phyloP scores from a whole-genome alignment of 2,329 filamentous ascomycete species.

The Aspergillus tubingensis region DNA sequence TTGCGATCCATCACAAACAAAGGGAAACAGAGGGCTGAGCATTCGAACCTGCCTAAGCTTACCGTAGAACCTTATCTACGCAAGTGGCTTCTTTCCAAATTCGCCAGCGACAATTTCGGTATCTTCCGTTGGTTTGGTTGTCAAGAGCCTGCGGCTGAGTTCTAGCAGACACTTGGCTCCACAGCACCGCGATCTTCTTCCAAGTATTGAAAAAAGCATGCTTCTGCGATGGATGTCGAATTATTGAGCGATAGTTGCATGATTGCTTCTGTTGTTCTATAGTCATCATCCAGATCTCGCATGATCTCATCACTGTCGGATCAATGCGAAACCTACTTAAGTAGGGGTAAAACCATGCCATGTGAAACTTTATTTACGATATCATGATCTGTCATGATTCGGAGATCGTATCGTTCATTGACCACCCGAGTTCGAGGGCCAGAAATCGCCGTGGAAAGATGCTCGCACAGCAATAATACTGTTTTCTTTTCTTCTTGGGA shows the following conservation, averaged over 20 bases:
- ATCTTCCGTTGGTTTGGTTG: neutral
- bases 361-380: neutral
- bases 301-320: constrained; percentile 1
- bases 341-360: neutral
- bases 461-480: neutral
- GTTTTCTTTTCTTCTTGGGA: neutral
- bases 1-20: neutral
- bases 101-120: neutral
- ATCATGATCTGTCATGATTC: constrained; percentile 1
- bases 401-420: neutral
- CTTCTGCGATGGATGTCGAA: neutral
- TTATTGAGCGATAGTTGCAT: neutral
- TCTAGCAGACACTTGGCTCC: neutral
- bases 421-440: neutral
- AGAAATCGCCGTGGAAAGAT: neutral
- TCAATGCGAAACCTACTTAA: neutral
- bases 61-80: neutral
- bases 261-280: neutral
- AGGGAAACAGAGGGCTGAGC: neutral
- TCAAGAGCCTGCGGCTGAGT: neutral
- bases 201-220: neutral
- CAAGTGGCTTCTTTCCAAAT: neutral
- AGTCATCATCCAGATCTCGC: neutral
- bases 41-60: neutral
- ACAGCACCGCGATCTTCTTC: neutral